Base-by-base conservation (phyloP, 306 rosid species). In the Potentilla sterilis region DNA sequence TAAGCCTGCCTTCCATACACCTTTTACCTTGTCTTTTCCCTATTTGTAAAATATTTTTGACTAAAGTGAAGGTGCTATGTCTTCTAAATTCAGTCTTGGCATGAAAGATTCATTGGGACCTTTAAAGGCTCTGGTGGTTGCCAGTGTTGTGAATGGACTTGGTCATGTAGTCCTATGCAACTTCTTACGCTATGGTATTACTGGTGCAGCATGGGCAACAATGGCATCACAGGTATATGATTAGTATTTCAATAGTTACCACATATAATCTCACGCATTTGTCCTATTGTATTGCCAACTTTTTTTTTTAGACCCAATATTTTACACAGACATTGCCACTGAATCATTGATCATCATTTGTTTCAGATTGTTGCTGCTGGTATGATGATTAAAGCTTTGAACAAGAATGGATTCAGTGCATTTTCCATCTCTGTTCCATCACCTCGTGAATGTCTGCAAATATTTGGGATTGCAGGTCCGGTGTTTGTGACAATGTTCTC, bases 31-130 rank as follows among this genome's bases (percentile, higher is more conserved):
- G 61, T 54, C 9, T 54, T 54, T 54, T 54, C 61, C 19, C 11
- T 11, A 2, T 19, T 54, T 54, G 61, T 2, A 59, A 5, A 28
- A 59, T 59, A 32, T 32, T 7, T 35, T 2, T 15, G 10, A 6
- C 16, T 63, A 34, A 14, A 63, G n/a, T 63, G 18, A 63, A 24
- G 43, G 40, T 34, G n/a, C 43, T 34, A 14, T 35, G 11, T 15
- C 22, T 63, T 74, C 19, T 77, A 38, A 61, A 59, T 59, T 74
- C 69, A 90, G 96, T 81, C 97, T 92, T 80, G 96, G 93, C 80
- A 87, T 90, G 97, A 92, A 92, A 88, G 97, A 90, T 90, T 92
- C 97, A 2, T 81, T 88, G 96, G 97, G 93, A 81, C 97, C 96
- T 67, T 73, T 88, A 67, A 92, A 87, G 88, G 89, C 96, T 75